Evolutionary conservation across 2,329 filamentous ascomycete species (phyloP), one percentile per base, ranked within the genome.

Genomic region (Penicillium sp.): DNA sequence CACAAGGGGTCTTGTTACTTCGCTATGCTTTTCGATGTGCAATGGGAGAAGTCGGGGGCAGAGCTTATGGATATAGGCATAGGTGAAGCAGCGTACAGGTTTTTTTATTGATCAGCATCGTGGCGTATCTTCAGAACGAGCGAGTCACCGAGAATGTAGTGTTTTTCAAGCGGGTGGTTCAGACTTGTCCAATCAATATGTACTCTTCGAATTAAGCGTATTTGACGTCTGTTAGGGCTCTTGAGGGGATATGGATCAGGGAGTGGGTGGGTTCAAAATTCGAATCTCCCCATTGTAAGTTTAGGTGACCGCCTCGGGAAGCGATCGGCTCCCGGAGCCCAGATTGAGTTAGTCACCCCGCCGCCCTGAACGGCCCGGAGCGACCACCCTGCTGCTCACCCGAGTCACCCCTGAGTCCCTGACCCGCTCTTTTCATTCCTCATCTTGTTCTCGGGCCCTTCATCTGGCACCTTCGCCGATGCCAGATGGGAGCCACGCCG

Each of bases 31-130:
- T 18, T 42, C 14, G 10, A 22, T 11, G 29, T 36, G 13, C 19
- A 22, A 22, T 18, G 43, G 11, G 14, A 18, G 12, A 3, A 29
- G 2, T 34, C 14, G 22, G 25, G 27, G 29, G 6, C 37, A n/a
- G 22, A 18, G 46, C 44, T 29, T 41, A 31, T 16, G 44, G 25
- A 40, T 16, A 28, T 19, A n/a, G n/a, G n/a, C 36, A 14, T 40
- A 25, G 31, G 28, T 36, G 41, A 39, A 46, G 37, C 9, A 35
- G 18, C 53, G 35, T 53, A 71, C 68, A 66, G 31, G 62, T 70
- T 33, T 64, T 62, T 36, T 63, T 61, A 46, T 71, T 71, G 35
- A 71, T 53, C 12, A 68, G 53, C 69, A 71, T 71, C 11, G 12
- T 52, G 22, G 31, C 11, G 35, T 19, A 40, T 10, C 18, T 44